Percentiles rank a stretch among this genome's conserved stretches.
Conservation (phyloP, 768 basidiomycete species). For the Pleurotus djamor region DNA sequence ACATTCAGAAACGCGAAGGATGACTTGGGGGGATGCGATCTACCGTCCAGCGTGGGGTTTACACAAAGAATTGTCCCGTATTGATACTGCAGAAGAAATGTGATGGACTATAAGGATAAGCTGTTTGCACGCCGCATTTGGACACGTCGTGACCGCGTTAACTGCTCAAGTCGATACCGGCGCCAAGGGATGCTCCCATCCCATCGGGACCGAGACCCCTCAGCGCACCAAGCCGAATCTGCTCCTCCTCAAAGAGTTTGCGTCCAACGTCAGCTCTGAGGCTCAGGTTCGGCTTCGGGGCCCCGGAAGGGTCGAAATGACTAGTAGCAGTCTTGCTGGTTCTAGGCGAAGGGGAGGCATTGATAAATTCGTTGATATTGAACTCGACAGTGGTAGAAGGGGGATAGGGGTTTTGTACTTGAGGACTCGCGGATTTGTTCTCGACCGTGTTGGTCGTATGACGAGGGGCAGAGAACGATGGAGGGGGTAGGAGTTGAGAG, state of each 20-base stretch:
- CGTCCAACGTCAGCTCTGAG: conserved; percentile 64
- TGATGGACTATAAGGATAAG: conserved; percentile 2
- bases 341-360: conserved; percentile 66
- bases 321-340: conserved; percentile 23
- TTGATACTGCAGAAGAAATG: neutral
- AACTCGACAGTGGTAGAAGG: conserved; percentile 43
- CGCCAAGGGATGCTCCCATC: conserved; percentile 11
- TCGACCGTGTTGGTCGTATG: conserved; percentile 9
- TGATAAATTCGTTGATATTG: conserved; percentile 71
- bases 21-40: neutral
- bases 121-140: neutral
- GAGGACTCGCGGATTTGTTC: neutral
- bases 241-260: conserved; percentile 71
- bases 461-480: conserved; percentile 20
- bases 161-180: conserved; percentile 20
- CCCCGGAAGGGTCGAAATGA: conserved; percentile 16
- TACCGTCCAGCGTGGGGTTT: too few relatives aligned
- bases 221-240: conserved; percentile 33
- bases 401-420: conserved; percentile 27
- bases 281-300: conserved; percentile 41
- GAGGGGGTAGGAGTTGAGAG: conserved; percentile 28
- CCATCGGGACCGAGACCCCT: conserved; percentile 12
- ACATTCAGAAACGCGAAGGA: neutral
- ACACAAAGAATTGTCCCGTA: neutral
- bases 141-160: conserved; percentile 3